Percentiles rank a stretch among this genome's conserved stretches.
Conservation (phyloP, 2,329 filamentous ascomycete species). For the Rasamsonia emersonii region DNA sequence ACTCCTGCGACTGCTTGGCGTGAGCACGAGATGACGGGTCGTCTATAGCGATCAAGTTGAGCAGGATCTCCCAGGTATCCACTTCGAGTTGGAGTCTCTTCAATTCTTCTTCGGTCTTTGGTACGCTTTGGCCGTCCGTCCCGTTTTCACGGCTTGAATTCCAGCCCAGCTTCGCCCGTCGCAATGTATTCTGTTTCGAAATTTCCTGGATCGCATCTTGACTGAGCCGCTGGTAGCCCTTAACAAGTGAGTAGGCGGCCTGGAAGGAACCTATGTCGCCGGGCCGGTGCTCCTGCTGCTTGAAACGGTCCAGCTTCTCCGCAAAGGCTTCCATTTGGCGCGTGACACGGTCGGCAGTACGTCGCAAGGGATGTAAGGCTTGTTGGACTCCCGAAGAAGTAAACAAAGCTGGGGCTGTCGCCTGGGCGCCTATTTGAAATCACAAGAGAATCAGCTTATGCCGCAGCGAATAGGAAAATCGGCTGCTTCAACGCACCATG, state of each 20-base stretch:
- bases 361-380: conserved; percentile 52
- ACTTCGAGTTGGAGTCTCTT: conserved; percentile 70
- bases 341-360: conserved; percentile 60
- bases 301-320: conserved; percentile 69
- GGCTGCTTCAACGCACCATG: conserved; percentile 9
- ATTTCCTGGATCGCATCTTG: conserved; percentile 41
- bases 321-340: conserved; percentile 84
- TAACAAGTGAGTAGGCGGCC: conserved; percentile 60
- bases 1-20: conserved; percentile 30
- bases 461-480: background rate
- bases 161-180: conserved; percentile 28
- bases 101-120: conserved; percentile 23
- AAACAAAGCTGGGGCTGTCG: conserved; percentile 24
- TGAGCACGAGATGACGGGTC: conserved; percentile 43
- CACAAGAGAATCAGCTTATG: conserved; percentile 7
- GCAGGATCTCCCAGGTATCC: conserved; percentile 83
- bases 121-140: conserved; percentile 8
- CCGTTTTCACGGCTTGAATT: conserved; percentile 15
- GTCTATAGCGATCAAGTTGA: conserved; percentile 63
- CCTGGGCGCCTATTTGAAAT: conserved; percentile 12
- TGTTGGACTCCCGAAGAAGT: conserved; percentile 42
- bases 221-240: conserved; percentile 53
- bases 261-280: conserved; percentile 49
- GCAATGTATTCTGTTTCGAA: conserved; percentile 29
- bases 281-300: conserved; percentile 41